phyloP scores from a whole-genome alignment of 305 asterid genomes.

The Fraxinus paxiana region DNA sequence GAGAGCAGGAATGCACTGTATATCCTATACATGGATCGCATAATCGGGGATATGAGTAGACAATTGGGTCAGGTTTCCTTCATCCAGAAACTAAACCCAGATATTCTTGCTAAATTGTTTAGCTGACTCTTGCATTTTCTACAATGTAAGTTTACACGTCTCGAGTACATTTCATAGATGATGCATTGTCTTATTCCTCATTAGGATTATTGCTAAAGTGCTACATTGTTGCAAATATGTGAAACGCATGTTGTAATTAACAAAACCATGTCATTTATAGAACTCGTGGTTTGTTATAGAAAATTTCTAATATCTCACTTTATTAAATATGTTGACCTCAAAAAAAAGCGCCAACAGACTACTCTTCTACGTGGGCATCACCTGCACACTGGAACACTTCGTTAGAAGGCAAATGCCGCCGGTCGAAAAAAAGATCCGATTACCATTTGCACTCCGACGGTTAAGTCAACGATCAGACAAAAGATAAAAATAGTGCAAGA shows the following conservation, averaged over 20 bases:
- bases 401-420: too few species aligned
- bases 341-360: too few species aligned
- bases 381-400: too few species aligned
- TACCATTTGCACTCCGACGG: too few species aligned
- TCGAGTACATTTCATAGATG: not conserved
- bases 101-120: conserved; percentile 49
- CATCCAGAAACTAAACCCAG: conserved; percentile 49
- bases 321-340: not conserved
- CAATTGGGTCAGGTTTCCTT: conserved; percentile 58
- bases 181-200: not conserved
- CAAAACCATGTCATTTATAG: not conserved
- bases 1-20: conserved; percentile 75
- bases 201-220: not conserved
- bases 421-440: too few species aligned
- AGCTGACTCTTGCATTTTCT: conserved; percentile 32
- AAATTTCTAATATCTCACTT: not conserved
- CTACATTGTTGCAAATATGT: not conserved
- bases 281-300: not conserved
- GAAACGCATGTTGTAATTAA: not conserved
- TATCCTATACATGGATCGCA: conserved; percentile 79
- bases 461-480: too few species aligned
- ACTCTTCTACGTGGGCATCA: too few species aligned
- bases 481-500: too few species aligned
- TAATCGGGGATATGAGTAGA: conserved; percentile 67
- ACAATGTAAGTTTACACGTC: conserved; percentile 13